phyloP scores from a whole-genome alignment of 2,329 filamentous ascomycete genomes.

The Westerdykella sp. region DNA sequence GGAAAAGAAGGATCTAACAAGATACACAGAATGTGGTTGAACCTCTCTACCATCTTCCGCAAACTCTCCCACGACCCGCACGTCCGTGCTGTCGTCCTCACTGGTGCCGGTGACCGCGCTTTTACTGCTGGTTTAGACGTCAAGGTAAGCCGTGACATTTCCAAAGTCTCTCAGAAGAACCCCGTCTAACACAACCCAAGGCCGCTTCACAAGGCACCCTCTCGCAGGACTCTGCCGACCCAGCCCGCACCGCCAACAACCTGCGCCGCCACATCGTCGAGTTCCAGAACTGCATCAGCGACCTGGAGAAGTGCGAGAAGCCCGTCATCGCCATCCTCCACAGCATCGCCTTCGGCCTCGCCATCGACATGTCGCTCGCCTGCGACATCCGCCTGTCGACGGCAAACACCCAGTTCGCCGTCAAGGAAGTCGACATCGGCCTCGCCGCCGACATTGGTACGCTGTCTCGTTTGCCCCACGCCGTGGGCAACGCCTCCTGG shows the following conservation, averaged over 20 bases:
- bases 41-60: slow-evolving; percentile 66
- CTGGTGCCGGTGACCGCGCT: slow-evolving; percentile 72
- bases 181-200: slow-evolving; percentile 29
- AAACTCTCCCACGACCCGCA: slow-evolving; percentile 65
- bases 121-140: slow-evolving; percentile 88
- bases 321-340: slow-evolving; percentile 41
- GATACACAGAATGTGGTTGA: slow-evolving; percentile 68
- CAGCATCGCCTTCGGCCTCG: slow-evolving; percentile 33
- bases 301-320: slow-evolving; percentile 83
- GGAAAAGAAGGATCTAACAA: neutral
- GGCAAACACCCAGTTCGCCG: slow-evolving; percentile 55
- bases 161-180: neutral
- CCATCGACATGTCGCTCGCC: slow-evolving; percentile 52
- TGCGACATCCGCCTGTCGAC: slow-evolving; percentile 65
- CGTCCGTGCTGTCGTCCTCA: slow-evolving; percentile 71
- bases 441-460: slow-evolving; percentile 75
- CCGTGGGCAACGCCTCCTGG: slow-evolving; percentile 66
- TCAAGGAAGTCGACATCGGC: slow-evolving; percentile 80
- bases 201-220: slow-evolving; percentile 54
- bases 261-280: slow-evolving; percentile 65
- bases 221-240: slow-evolving; percentile 42
- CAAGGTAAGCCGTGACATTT: slow-evolving; percentile 11
- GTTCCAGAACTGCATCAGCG: slow-evolving; percentile 72
- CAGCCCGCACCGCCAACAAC: slow-evolving; percentile 50
- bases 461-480: slow-evolving; percentile 64